phyloP scores from a whole-genome alignment of 116 monocot genomes.

The Thalassia testudinum region DNA sequence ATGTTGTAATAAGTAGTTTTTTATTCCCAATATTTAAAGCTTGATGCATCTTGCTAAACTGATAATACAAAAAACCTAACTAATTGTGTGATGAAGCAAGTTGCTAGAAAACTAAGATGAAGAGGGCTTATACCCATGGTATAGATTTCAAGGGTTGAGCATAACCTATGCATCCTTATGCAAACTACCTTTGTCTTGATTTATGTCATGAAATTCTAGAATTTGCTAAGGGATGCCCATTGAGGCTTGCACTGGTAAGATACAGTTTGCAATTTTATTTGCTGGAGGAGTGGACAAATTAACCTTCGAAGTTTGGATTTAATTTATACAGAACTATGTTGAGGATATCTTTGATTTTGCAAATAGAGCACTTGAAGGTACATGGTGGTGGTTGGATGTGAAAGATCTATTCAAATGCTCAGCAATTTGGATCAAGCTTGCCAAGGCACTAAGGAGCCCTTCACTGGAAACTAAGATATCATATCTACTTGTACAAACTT shows the following conservation, averaged over 20 bases:
- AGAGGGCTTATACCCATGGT: slow-evolving; percentile 91
- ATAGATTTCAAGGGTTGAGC: slow-evolving; percentile 93
- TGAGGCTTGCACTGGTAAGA: slow-evolving; percentile 86
- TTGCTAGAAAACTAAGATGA: slow-evolving; percentile 87
- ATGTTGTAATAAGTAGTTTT: slow-evolving; percentile 28
- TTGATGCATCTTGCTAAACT: too few species aligned
- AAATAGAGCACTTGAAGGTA: slow-evolving; percentile 84
- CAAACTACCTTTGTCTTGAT: slow-evolving; percentile 93
- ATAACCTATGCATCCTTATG: slow-evolving; percentile 93
- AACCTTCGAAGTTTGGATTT: slow-evolving; percentile 57
- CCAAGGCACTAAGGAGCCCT: slow-evolving; percentile 85
- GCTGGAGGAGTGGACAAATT: slow-evolving; percentile 81
- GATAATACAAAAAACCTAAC: too few species aligned
- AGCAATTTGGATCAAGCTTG: slow-evolving; percentile 83
- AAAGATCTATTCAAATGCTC: slow-evolving; percentile 94
- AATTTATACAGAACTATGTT: slow-evolving; percentile 73
- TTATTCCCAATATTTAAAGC: too few species aligned
- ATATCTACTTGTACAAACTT: slow-evolving; percentile 53
- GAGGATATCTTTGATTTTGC: slow-evolving; percentile 94
- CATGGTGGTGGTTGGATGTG: slow-evolving; percentile 77
- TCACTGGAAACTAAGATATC: slow-evolving; percentile 78
- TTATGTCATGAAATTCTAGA: slow-evolving; percentile 79
- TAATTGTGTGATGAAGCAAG: slow-evolving; percentile 20
- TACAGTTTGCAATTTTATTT: slow-evolving; percentile 85
- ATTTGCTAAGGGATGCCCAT: slow-evolving; percentile 77